phyloP scores from a whole-genome alignment of 352 stramenopile genomes.

The Phytophthora sansomeana region DNA sequence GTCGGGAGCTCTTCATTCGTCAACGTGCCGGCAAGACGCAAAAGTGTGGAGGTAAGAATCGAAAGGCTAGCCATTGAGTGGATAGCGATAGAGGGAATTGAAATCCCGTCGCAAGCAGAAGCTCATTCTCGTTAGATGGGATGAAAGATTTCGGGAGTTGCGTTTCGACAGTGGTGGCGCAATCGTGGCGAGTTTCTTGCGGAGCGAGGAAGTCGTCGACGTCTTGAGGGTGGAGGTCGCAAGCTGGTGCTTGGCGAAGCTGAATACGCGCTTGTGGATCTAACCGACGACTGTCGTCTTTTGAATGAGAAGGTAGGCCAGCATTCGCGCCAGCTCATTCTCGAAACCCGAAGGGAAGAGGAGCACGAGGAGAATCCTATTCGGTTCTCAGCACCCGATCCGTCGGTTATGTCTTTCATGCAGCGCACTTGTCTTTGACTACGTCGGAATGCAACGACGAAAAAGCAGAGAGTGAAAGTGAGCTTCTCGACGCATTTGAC shows the following conservation, averaged over 20 bases:
- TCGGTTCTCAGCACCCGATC: constrained; percentile 29
- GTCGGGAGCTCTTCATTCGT: constrained; percentile 14
- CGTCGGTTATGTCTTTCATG: constrained; percentile 35
- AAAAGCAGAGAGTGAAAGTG: background rate
- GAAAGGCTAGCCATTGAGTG: constrained; percentile 21
- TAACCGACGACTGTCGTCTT: constrained; percentile 13
- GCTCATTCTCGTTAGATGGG: constrained; percentile 9
- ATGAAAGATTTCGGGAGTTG: constrained; percentile 12
- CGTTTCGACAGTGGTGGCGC: constrained; percentile 29
- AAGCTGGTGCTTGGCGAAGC: background rate
- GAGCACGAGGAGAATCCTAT: constrained; percentile 20
- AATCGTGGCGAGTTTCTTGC: constrained; percentile 16
- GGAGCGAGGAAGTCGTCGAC: no score
- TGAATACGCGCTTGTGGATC: constrained; percentile 7
- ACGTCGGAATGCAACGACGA: background rate
- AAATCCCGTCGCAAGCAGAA: constrained; percentile 5
- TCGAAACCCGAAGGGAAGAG: background rate
- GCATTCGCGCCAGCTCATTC: background rate
- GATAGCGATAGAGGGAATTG: constrained; percentile 10
- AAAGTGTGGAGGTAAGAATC: constrained; percentile 16
- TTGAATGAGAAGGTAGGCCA: constrained; percentile 20
- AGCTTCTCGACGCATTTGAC: background rate
- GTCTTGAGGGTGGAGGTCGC: constrained; percentile 1
- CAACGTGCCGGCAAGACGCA: constrained; percentile 18
- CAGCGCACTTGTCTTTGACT: constrained; percentile 20